These are phyloP conservation scores for Trametes villosa DNA, from an alignment of 768 basidiomycete genomes.

Conservation along the genomic window DNA sequence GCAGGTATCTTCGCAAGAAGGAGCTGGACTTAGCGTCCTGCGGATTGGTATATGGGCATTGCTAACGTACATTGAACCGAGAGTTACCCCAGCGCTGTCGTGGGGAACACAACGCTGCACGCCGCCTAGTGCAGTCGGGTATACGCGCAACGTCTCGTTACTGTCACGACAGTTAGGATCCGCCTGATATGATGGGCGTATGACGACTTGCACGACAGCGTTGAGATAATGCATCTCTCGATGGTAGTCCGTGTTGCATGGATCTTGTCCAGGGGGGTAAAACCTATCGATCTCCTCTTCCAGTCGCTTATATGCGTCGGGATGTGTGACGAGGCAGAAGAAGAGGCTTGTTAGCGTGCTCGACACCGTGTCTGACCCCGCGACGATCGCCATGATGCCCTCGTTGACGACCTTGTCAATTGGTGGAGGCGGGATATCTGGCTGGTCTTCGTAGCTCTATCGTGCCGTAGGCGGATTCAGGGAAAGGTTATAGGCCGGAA, in stretches of 20 bases:
- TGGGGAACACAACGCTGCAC: constrained; percentile 41
- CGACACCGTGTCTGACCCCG: constrained; percentile 37
- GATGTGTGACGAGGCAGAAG: constrained; percentile 28
- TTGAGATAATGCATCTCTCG: constrained; percentile 16
- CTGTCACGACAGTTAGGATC: constrained; percentile 31
- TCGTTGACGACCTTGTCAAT: constrained; percentile 13
- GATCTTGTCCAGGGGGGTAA: constrained; percentile 28
- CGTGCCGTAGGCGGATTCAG: background rate
- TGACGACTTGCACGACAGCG: constrained; percentile 18
- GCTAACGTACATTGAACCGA: constrained; percentile 39
- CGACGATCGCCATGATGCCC: constrained; percentile 31
- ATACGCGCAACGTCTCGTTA: constrained; percentile 50
- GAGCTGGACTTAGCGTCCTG: background rate
- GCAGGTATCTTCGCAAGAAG: constrained; percentile 20
- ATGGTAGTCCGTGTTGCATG: constrained; percentile 7
- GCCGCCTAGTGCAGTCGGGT: constrained; percentile 46
- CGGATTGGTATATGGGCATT: too few species aligned
- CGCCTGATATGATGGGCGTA: too few species aligned
- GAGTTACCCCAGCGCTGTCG: constrained; percentile 36
- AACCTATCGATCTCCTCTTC: constrained; percentile 30
- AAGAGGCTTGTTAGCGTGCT: constrained; percentile 30
- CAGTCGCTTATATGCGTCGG: constrained; percentile 20
- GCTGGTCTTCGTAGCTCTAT: constrained; percentile 23
- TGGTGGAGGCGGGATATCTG: constrained; percentile 6
- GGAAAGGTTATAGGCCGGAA: background rate